A percentile compares a stretch with the other conserved stretches of the same genome.
Evolutionary conservation across 768 basidiomycete species (phyloP).

Genomic region (Pleurotus djamor): DNA sequence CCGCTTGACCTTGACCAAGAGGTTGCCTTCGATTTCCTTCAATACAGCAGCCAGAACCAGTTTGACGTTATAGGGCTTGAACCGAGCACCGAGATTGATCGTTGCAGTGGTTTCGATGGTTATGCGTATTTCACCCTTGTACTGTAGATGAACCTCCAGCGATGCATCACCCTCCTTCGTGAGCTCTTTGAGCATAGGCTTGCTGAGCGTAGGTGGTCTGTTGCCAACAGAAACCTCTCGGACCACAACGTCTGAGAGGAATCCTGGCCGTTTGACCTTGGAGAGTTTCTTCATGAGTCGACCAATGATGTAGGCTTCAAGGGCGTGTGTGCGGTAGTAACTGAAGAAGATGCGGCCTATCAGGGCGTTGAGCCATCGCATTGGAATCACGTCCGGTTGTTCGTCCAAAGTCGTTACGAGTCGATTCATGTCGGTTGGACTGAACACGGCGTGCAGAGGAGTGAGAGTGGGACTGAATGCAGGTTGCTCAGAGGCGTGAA

Average conservation of each 20-base stretch:
- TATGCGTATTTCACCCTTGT: conserved; percentile 86
- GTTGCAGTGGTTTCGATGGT: conserved; percentile 89
- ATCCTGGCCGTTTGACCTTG: conserved; percentile 86
- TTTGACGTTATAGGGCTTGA: conserved; percentile 89
- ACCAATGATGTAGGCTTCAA: conserved; percentile 85
- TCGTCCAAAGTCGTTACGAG: conserved; percentile 86
- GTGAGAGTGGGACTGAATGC: conserved; percentile 58
- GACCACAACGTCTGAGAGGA: conserved; percentile 83
- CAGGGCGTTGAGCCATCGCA: conserved; percentile 96
- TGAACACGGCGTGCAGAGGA: conserved; percentile 67
- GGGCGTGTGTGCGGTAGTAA: conserved; percentile 77
- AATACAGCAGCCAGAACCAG: conserved; percentile 87
- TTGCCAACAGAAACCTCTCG: conserved; percentile 89
- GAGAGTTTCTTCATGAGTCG: conserved; percentile 92
- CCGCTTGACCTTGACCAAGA: conserved; percentile 87
- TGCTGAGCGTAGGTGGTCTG: conserved; percentile 83
- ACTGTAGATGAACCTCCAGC: conserved; percentile 80
- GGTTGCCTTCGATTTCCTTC: conserved; percentile 87
- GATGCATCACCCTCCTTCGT: conserved; percentile 92
- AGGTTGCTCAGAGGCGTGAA: conserved; percentile 70
- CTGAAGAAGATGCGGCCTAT: conserved; percentile 92
- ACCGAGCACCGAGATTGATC: conserved; percentile 78
- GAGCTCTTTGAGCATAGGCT: conserved; percentile 97
- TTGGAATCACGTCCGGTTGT: conserved; percentile 94
- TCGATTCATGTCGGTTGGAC: conserved; percentile 74